Base-by-base conservation (phyloP, 2,329 filamentous ascomycete species). In the Colletotrichum spaethianum region DNA sequence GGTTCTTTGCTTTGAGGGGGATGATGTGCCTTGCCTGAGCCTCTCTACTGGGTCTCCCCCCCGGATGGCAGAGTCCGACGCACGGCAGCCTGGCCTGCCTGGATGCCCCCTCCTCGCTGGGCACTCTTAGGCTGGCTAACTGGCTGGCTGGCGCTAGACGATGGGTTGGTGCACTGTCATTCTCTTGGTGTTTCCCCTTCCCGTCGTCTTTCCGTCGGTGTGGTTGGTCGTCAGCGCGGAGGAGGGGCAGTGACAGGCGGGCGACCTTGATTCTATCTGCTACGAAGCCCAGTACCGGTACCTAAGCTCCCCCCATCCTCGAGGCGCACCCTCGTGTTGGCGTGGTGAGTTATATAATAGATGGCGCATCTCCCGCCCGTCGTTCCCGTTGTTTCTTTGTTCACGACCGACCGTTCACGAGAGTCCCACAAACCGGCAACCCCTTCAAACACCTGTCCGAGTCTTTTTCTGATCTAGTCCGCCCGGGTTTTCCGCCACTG, bases 91-190 rank as follows among this genome's bases (percentile, higher is more conserved):
- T 38, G 36, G 64, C 36, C 38, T 59, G 52, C 69, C n/a, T 72
- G 69, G 65, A 68, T 72, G 28, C 44, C 59, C 65, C 65, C 23
- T 72, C 44, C 44, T 61, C 50, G 53, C 59, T 69, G 59, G 69
- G 69, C 69, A 20, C 8, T 23, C 50, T 72, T 44, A 44, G 57
- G 57, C 57, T 63, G 56, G 40, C 63, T n/a, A n/a, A n/a, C n/a
- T 42, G 57, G 57, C 57, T 63, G 28, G 8, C 26, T 23, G 9
- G 14, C 52, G 40, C 36, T 46, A 23, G 40, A 33, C 18, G 16
- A 44, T 20, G 36, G 42, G 26, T 16, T 31, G 40, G 36, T 44
- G 40, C 28, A 11, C 8, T 57, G 53, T 18, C 36, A 33, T 36
- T 61, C 42, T 50, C 48, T 44, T 59, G 53, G 62, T 70, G 52